Evolutionary conservation across 2,329 filamentous ascomycete species (phyloP).

Genomic region (Rugonectria rugulosa): DNA sequence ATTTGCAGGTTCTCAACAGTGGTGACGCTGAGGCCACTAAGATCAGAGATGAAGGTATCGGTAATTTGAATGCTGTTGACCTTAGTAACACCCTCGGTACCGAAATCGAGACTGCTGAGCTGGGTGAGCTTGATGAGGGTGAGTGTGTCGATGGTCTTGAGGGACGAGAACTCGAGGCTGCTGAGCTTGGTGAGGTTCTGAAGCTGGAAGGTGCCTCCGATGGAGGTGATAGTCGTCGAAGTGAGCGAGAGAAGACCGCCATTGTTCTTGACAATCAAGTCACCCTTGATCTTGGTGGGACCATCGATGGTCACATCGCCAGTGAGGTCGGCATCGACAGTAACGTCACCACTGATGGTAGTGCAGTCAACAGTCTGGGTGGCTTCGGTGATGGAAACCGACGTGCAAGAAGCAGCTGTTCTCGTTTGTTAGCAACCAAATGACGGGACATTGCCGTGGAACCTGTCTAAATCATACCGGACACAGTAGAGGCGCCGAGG

Average conservation of each 20-base stretch:
- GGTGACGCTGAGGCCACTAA: conserved; percentile 82
- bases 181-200: conserved; percentile 73
- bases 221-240: conserved; percentile 66
- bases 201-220: conserved; percentile 76
- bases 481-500: conserved; percentile 49
- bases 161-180: conserved; percentile 69
- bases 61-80: conserved; percentile 76
- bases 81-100: conserved; percentile 66
- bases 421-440: conserved; percentile 12
- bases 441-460: no score
- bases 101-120: conserved; percentile 59
- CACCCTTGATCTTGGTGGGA: conserved; percentile 62
- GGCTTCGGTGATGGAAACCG: conserved; percentile 70
- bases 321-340: conserved; percentile 64
- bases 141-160: conserved; percentile 72
- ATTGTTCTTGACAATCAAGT: conserved; percentile 69
- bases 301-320: conserved; percentile 70
- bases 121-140: conserved; percentile 75
- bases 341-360: conserved; percentile 74
- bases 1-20: conserved; percentile 78
- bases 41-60: conserved; percentile 83
- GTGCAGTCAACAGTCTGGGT: conserved; percentile 70
- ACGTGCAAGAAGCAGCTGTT: conserved; percentile 48
- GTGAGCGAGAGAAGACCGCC: conserved; percentile 66
- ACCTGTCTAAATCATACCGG: conserved; percentile 46